Base-by-base conservation (phyloP, 2,329 filamentous ascomycete species). In the Fusarium sp. region DNA sequence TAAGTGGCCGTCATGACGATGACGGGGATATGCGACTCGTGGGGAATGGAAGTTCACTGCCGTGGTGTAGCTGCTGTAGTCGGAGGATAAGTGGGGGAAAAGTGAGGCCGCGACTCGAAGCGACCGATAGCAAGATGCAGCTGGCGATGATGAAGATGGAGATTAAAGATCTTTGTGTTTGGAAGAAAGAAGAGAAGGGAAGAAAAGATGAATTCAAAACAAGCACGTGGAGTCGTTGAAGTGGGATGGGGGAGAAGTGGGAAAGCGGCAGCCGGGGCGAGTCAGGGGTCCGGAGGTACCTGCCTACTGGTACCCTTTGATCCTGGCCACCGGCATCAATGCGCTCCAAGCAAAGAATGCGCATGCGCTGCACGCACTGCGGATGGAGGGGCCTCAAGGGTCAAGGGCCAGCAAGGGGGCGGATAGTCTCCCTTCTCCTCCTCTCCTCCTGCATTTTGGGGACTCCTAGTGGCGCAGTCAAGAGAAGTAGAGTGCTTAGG, bases 1-100 rank as follows among this genome's bases (percentile, higher is more conserved):
- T 96, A 96, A 70, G 88, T 81, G 76, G 84, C 81, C 73, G 85
- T 82, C 84, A 86, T 86, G 78, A 77, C 78, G 77, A 75, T 66
- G 63, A 61, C 27, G 64, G 64, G 63, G 70, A 23, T 61, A 66
- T 64, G 64, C 66, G 67, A 64, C 70, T 74, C 72, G 67, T 62
- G 65, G 61, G 56, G 57, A 64, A 70, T 63, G 64, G 35, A 59
- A 63, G 64, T 39, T 58, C 32, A 48, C 62, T 66, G 57, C 30
- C 34, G 60, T 63, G 25, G 32, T 30, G 52, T 68, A 64, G 58
- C 58, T 67, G 66, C 41, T 59, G 43, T 54, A 52, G 62, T 58
- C 32, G 18, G 14, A 25, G 56, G 35, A 66, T 56, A 66, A 59
- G 34, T 57, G 63, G 52, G 41, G 43, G 50, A 37, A 56, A 58